Percentiles rank a stretch among this genome's conserved stretches.
phyloP scores from a whole-genome alignment of 169 alveolate genomes.

The Plasmodium cynomolgi region DNA sequence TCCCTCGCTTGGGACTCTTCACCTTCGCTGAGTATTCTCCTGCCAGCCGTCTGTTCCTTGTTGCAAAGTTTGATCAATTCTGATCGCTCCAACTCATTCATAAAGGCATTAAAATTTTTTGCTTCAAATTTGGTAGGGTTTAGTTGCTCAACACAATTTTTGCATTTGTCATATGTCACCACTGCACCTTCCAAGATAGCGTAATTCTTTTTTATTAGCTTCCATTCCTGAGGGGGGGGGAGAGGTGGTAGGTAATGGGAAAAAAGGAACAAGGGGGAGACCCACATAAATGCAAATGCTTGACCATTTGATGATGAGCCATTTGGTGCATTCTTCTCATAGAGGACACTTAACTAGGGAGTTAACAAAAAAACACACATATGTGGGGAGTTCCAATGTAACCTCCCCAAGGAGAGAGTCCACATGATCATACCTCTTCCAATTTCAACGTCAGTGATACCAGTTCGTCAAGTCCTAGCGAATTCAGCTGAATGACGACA shows the following conservation, averaged over 20 bases:
- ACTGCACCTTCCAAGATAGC: slow-evolving; percentile 70
- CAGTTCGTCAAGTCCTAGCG: slow-evolving; percentile 51
- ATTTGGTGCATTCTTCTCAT: background rate
- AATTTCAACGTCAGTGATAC: slow-evolving; percentile 42
- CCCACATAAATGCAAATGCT: background rate
- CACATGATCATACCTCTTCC: slow-evolving; percentile 38
- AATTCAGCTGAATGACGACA: slow-evolving; percentile 43
- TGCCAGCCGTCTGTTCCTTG: background rate
- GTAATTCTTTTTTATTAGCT: slow-evolving; percentile 53
- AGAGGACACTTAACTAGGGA: background rate
- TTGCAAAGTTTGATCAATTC: slow-evolving; percentile 32
- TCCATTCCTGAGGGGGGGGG: slow-evolving; percentile 42
- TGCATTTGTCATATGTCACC: slow-evolving; percentile 61
- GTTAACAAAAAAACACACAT: background rate
- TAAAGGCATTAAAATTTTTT: slow-evolving; percentile 50
- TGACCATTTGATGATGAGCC: background rate
- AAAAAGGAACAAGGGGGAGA: background rate
- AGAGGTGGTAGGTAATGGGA: too few species aligned
- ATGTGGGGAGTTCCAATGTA: background rate
- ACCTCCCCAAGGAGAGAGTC: background rate
- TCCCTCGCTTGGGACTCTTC: background rate
- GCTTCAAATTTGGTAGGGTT: slow-evolving; percentile 51
- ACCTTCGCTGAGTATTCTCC: background rate
- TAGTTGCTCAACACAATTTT: slow-evolving; percentile 49
- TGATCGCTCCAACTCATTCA: slow-evolving; percentile 60